A percentile compares a stretch with the other conserved stretches of the same genome.
Evolutionary conservation across 495 filamentous ascomycete genomes (phyloP).

Genomic region (Neurospora hispaniola): DNA sequence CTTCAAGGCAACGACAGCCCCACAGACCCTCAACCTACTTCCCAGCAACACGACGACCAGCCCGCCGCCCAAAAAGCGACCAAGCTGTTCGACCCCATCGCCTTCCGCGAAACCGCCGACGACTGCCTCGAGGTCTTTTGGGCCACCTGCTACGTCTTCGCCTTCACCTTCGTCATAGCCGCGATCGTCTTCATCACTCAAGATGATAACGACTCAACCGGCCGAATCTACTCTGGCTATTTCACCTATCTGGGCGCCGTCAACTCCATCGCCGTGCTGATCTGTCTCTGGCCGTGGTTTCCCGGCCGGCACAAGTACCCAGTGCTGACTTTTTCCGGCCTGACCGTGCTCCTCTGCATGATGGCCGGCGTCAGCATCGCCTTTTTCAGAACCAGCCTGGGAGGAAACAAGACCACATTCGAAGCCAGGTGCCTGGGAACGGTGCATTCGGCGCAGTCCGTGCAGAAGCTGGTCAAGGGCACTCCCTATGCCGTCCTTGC

Average conservation of each 20-base stretch:
- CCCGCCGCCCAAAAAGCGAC: neutral
- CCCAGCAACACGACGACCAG: neutral
- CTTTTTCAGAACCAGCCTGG: neutral
- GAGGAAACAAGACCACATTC: neutral
- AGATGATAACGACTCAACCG: neutral
- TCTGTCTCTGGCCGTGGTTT: neutral
- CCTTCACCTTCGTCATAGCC: neutral
- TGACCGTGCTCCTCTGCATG: neutral
- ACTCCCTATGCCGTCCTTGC: neutral
- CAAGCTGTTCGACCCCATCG: neutral
- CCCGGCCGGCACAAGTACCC: neutral
- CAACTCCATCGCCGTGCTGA: conserved; percentile 67
- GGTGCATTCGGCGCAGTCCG: neutral
- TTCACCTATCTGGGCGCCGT: conserved; percentile 74
- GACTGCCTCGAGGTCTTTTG: neutral
- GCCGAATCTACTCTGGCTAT: conserved; percentile 37
- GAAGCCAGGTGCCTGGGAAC: neutral
- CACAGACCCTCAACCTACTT: neutral
- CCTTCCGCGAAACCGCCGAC: neutral
- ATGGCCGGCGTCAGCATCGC: neutral
- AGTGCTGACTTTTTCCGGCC: neutral
- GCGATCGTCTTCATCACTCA: neutral
- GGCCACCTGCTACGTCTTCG: neutral
- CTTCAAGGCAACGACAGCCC: neutral
- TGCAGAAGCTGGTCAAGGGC: neutral